Percentiles rank a stretch among this genome's conserved stretches.
Evolutionary conservation across 345 rosid species (phyloP).

Genomic region (Ricinus communis): DNA sequence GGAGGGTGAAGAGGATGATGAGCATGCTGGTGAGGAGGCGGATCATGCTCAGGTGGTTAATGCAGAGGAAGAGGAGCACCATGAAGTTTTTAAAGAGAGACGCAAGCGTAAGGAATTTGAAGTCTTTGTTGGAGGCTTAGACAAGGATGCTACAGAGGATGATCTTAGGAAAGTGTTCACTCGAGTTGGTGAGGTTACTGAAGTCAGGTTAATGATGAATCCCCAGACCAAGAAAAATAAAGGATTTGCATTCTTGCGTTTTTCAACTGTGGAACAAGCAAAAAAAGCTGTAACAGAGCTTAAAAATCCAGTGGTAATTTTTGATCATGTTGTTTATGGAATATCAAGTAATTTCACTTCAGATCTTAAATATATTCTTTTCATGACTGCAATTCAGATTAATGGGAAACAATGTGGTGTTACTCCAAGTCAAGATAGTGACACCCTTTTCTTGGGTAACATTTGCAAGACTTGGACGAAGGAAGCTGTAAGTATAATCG

Average conservation of each 20-base stretch:
- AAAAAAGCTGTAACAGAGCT: slow-evolving; percentile 77
- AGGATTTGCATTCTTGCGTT: slow-evolving; percentile 96
- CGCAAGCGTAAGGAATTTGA: slow-evolving; percentile 95
- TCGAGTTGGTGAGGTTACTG: slow-evolving; percentile 79
- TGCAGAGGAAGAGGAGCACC: slow-evolving; percentile 63
- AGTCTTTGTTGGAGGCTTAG: slow-evolving; percentile 91
- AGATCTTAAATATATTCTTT: slow-evolving; percentile 28
- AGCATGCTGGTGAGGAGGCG: slow-evolving; percentile 46
- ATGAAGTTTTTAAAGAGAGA: slow-evolving; percentile 75
- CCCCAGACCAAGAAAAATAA: slow-evolving; percentile 91
- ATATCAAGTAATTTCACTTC: slow-evolving; percentile 33
- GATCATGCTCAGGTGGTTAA: slow-evolving; percentile 52
- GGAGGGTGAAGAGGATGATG: slow-evolving; percentile 53
- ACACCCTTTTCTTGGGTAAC: slow-evolving; percentile 92
- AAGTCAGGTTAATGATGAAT: slow-evolving; percentile 86
- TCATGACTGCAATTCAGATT: slow-evolving; percentile 66
- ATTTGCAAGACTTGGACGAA: slow-evolving; percentile 93
- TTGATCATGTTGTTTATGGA: slow-evolving; percentile 36
- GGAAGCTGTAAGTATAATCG: slow-evolving; percentile 96
- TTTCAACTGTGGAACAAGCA: slow-evolving; percentile 91
- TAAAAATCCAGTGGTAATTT: slow-evolving; percentile 82
- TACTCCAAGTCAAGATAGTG: slow-evolving; percentile 92
- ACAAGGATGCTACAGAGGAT: slow-evolving; percentile 79
- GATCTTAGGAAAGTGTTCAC: slow-evolving; percentile 78
- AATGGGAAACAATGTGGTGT: slow-evolving; percentile 98